Conservation (phyloP, 192 early-diverging fungal genomes). For the Chytriomyces sp. region DNA sequence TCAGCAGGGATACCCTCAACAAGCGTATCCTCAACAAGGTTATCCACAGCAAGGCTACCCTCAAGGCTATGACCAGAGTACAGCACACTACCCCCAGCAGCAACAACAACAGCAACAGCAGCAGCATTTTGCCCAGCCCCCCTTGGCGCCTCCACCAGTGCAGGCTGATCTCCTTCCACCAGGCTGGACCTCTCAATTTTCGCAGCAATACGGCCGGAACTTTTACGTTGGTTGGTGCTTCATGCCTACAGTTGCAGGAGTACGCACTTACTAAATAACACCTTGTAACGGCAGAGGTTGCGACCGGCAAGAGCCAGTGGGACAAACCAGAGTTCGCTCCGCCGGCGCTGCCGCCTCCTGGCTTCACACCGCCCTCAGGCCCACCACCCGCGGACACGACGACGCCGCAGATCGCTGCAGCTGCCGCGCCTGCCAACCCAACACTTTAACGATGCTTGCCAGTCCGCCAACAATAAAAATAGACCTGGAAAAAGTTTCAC, state of each 20-base stretch:
- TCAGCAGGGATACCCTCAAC: slow-evolving; percentile 3
- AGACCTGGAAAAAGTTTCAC: no score
- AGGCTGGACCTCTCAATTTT: slow-evolving; percentile 43
- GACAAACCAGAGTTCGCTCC: slow-evolving; percentile 27
- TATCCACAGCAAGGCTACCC: slow-evolving; percentile 18
- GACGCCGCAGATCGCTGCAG: neutral
- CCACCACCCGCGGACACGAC: neutral
- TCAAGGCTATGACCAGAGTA: neutral
- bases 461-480: no score
- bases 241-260: no score
- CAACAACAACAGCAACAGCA: slow-evolving; percentile 6
- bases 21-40: neutral
- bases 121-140: neutral
- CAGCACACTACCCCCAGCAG: neutral
- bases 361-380: neutral
- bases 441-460: no score
- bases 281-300: neutral
- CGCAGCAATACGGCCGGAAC: slow-evolving; percentile 34
- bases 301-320: slow-evolving; percentile 30
- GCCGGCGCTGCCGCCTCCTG: slow-evolving; percentile 22
- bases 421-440: neutral
- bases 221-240: slow-evolving; percentile 42
- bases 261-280: neutral
- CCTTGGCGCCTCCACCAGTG: neutral
- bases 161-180: slow-evolving; percentile 29